Evolutionary conservation across 2,329 filamentous ascomycete genomes (phyloP), one percentile per base, ranked within the genome.

Genomic region (Dactylellina sp.): DNA sequence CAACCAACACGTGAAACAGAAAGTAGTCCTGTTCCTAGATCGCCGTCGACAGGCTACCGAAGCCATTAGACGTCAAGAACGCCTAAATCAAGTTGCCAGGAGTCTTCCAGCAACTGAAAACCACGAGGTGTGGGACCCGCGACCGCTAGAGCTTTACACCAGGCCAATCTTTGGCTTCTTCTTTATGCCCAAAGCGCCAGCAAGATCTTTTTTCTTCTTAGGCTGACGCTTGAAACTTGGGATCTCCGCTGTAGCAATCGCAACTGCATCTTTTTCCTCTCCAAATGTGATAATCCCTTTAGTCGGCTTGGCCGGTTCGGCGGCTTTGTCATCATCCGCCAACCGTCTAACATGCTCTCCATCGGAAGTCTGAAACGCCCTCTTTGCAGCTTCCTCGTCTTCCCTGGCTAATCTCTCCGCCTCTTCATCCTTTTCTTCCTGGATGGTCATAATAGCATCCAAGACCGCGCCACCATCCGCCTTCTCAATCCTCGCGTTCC

Each of bases 161-260:
- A 89, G 79, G 0, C 86, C 70, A 11, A 74, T 83, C 14, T 77
- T 78, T 32, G 85, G 83, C 82, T 93, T 94, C 85, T 92, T 95
- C 84, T 97, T 97, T 78, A 97, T 93, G 0, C 93, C 93, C 53
- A 97, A 81, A 20, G 89, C 83, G 12, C 89, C 88, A 0, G 88
- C 84, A 66, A 90, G 86, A 71, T 95, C 89, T 81, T 95, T 96
- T 83, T 97, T 98, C 83, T 92, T 90, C 83, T 96, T 97, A 53
- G 89, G 85, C 46, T 88, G 87, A 72, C 91, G 85, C 81, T 91
- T 90, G 79, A 94, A 96, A 0, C 87, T 88, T 1, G 89, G 89
- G 3, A 80, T 79, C 46, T 79, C 78, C 59, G 83, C 82, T 7
- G 80, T 76, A 1, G 76, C 77, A 18, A 79, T 79, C 12, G 77